phyloP scores from a whole-genome alignment of 2,329 filamentous ascomycete genomes.

The Pyrenochaeta sp. region DNA sequence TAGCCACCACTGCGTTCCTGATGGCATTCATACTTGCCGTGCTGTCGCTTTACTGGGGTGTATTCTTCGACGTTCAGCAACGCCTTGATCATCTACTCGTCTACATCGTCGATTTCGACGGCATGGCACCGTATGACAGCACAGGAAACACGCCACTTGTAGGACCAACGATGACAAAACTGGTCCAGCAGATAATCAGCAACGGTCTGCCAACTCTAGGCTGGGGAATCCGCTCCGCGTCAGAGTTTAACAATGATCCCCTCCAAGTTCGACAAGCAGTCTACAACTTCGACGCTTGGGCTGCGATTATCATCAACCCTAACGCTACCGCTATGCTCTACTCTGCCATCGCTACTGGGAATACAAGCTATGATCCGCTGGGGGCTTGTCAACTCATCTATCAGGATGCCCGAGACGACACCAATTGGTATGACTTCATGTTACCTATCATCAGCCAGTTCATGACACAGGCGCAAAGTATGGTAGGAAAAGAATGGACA shows the following conservation, averaged over 20 bases:
- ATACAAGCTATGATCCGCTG: constrained; percentile 67
- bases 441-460: constrained; percentile 60
- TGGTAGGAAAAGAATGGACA: constrained; percentile 60
- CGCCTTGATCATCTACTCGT: constrained; percentile 58
- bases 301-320: constrained; percentile 68
- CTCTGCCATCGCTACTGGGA: constrained; percentile 62
- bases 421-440: constrained; percentile 63
- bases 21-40: constrained; percentile 65
- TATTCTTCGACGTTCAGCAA: constrained; percentile 60
- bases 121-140: constrained; percentile 61
- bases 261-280: constrained; percentile 65
- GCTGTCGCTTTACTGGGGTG: constrained; percentile 69
- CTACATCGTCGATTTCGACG: constrained; percentile 71
- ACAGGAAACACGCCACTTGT: constrained; percentile 58
- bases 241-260: constrained; percentile 65
- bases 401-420: constrained; percentile 65
- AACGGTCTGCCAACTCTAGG: constrained; percentile 56
- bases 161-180: constrained; percentile 62
- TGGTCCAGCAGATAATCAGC: constrained; percentile 55
- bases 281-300: constrained; percentile 67
- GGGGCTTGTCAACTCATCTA: constrained; percentile 67
- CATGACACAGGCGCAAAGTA: constrained; percentile 55
- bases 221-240: constrained; percentile 58
- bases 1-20: constrained; percentile 58
- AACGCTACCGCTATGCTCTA: constrained; percentile 68